Evolutionary conservation across 2,329 filamentous ascomycete genomes (phyloP), one percentile per base, ranked within the genome.

Genomic region (Neodidymelliopsis sp.): DNA sequence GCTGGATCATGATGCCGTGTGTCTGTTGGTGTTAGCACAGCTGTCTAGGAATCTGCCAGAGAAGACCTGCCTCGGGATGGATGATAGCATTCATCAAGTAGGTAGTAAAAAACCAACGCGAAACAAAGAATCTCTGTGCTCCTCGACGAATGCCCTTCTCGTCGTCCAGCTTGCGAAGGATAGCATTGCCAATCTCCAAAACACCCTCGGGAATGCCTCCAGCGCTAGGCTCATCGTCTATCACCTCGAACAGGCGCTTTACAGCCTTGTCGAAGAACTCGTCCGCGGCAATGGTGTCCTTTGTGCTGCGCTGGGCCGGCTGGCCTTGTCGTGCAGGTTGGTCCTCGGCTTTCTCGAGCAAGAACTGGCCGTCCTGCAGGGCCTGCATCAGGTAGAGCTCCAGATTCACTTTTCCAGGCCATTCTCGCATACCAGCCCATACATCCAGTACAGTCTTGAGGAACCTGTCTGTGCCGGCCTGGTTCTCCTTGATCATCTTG

Each of bases 301-400:
- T 89, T 49, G 86, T 84, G 55, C 86, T 86, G 77, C 89, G 89
- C 54, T 86, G 81, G 45, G 87, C 86, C 29, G 89, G 78, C 73
- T 91, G 86, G 56, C 87, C 80, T 52, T 86, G 85, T 25, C 86
- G 84, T 54, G 88, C 66, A 6, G 73, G 82, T 62, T 90, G 88
- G 66, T 91, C 88, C 71, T 92, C 89, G 64, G 90, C 86, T 66
- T 89, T 87, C 66, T 96, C 91, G 61, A 97, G 80, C 48, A 97
- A 79, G 68, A 97, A 97, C 28, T 91, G 88, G 59, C 94, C 94
- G 63, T 95, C 89, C 74, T 96, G 90, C 23, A 99, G 83, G 52
- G 95, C 90, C 69, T 94, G 90, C 89, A 96, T 94, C 10, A 99
- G 83, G 71, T 93, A 97, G 75, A 91, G 89, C 75, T 97, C 92